Evolutionary conservation across 2,329 filamentous ascomycete species (phyloP), one percentile per base, ranked within the genome.

Genomic region (Fusarium pseudonygamai): DNA sequence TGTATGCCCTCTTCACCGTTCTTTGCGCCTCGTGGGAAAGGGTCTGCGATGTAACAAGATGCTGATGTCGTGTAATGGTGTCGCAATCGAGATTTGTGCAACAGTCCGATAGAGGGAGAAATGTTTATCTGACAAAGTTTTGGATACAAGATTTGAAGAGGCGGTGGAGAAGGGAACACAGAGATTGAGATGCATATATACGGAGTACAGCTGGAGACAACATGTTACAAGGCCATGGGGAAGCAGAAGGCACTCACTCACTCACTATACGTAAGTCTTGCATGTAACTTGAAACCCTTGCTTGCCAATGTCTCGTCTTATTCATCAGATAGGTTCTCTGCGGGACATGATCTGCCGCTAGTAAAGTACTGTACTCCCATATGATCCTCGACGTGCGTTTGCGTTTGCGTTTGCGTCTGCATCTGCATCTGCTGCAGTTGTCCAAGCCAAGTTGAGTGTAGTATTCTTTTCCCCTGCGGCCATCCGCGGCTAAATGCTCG

Each of bases 1-100:
- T 37, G 30, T 34, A 13, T 40, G 24, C 16, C 13, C 34, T 10
- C 46, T 67, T 73, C 71, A 72, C 71, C 71, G 71, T 73, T 73
- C 67, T 74, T 73, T 74, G 47, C 62, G 71, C 67, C 47, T 60
- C 63, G 43, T 64, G 63, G 62, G 40, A 73, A 70, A 45, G 46
- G 45, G 34, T 55, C 39, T 60, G 47, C 40, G 15, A 52, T 73
- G 57, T 49, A 59, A 72, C 55, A 28, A 47, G 59, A 72, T 49
- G 28, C 34, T 43, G 22, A 67, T 77, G 74, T 28, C 22, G 75
- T 78, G 65, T 37, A 36, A 73, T 57, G 59, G 76, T 78, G 53
- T 61, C 56, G 67, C 76, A 78, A 78, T 78, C 76, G 74, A 78
- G 76, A 78, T 78, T 73, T 78, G 76, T 76, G 61, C 56, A 69